Percentiles rank a stretch among this genome's conserved stretches.
Conservation (phyloP, 2,329 filamentous ascomycete species). For the Byssothecium circinans region DNA sequence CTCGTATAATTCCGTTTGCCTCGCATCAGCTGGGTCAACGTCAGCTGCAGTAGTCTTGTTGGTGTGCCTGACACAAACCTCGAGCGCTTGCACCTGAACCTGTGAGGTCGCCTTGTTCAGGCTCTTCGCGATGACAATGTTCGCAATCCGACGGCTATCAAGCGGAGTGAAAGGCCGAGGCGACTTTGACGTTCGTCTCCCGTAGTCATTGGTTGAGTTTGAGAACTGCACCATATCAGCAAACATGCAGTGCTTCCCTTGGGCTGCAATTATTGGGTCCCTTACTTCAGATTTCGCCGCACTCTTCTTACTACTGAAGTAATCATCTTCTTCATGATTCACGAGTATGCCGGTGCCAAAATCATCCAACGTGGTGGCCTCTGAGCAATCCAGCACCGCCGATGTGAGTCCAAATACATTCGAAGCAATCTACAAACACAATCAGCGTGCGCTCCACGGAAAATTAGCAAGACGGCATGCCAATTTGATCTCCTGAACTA, state of each 20-base stretch:
- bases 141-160: conserved; percentile 66
- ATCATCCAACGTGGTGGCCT: conserved; percentile 75
- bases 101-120: conserved; percentile 72
- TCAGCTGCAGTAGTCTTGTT: conserved; percentile 5
- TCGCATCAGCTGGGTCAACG: conserved; percentile 68
- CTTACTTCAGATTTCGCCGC: conserved; percentile 19
- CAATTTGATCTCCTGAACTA: conserved; percentile 74
- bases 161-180: conserved; percentile 37
- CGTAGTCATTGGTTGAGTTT: conserved; percentile 19
- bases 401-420: conserved; percentile 73
- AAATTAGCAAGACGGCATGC: conserved; percentile 47
- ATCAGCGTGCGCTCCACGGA: conserved; percentile 2
- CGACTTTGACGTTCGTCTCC: conserved; percentile 37
- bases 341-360: conserved; percentile 72
- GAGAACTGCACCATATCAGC: conserved; percentile 21
- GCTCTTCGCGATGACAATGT: conserved; percentile 80
- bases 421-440: conserved; percentile 58
- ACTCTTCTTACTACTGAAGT: conserved; percentile 19
- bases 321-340: conserved; percentile 30
- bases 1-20: conserved; percentile 76
- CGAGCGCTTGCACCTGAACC: conserved; percentile 78
- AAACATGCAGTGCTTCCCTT: background rate
- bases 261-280: background rate
- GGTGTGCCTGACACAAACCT: conserved; percentile 44
- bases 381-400: conserved; percentile 71